Percentiles rank a stretch among this genome's conserved stretches.
Conservation (phyloP, 2,329 filamentous ascomycete genomes). For the Talaromyces sp. region DNA sequence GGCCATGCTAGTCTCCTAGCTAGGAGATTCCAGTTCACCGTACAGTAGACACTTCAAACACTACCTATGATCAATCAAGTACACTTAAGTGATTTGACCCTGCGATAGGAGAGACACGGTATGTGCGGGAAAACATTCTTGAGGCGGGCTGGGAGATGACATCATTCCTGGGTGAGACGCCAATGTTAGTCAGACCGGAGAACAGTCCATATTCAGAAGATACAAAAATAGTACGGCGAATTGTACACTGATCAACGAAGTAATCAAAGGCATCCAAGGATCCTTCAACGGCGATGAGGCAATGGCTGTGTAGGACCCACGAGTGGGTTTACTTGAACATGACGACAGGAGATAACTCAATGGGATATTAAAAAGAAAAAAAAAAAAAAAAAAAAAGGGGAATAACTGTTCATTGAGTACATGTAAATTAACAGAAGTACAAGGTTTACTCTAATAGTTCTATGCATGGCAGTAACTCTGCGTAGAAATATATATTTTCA, state of each 20-base stretch:
- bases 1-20: too few species aligned
- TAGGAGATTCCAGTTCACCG: too few species aligned
- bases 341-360: too few species aligned
- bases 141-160: constrained; percentile 14
- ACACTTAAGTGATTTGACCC: not conserved
- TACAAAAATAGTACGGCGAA: not conserved
- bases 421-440: too few species aligned
- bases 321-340: not conserved
- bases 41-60: too few species aligned
- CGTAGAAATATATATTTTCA: too few species aligned
- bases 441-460: too few species aligned
- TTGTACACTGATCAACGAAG: not conserved
- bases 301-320: not conserved
- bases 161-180: constrained; percentile 12
- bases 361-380: too few species aligned
- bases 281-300: not conserved
- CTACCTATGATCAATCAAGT: too few species aligned
- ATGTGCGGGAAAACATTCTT: constrained; percentile 10
- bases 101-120: not conserved
- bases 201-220: not conserved
- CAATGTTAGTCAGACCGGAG: not conserved
- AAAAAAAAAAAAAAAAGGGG: too few species aligned
- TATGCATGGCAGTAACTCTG: too few species aligned
- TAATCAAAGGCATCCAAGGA: not conserved
- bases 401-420: too few species aligned